These are phyloP conservation scores for Cajanus cajan DNA, from an alignment of 306 rosid genomes.

Conservation along the genomic window DNA sequence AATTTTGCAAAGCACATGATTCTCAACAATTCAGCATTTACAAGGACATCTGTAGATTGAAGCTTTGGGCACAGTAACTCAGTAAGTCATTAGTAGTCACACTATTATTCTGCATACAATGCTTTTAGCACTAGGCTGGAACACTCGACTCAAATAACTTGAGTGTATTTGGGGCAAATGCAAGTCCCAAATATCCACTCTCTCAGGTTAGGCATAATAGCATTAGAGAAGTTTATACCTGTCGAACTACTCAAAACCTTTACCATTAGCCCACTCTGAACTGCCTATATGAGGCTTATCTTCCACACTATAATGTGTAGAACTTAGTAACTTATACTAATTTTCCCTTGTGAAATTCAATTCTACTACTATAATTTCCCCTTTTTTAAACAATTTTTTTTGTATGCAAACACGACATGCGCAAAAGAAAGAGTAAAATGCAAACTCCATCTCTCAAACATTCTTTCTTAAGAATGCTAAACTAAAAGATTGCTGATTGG, in stretches of 20 bases:
- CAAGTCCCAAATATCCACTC: not conserved
- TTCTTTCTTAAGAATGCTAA: conserved; percentile 13
- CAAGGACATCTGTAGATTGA: not conserved
- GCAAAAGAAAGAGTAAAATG: not conserved
- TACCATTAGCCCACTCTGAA: not conserved
- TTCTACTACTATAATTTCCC: not conserved
- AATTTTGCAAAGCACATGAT: conserved; percentile 13
- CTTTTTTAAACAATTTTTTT: not conserved
- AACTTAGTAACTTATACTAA: not conserved
- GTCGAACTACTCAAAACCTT: not conserved
- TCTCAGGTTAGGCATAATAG: not conserved
- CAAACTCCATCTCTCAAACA: not conserved
- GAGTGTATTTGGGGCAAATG: not conserved
- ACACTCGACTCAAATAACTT: not conserved
- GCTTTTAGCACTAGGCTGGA: not conserved
- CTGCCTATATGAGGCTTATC: not conserved
- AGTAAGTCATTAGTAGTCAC: not conserved
- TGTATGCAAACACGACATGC: not conserved
- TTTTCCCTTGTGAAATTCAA: not conserved
- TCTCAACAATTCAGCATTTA: not conserved
- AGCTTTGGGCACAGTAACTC: not conserved
- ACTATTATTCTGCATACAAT: not conserved
- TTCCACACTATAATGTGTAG: not conserved
- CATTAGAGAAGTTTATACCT: not conserved
- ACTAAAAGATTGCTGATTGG: not conserved